These are phyloP conservation scores for Ganoderma sinense DNA, from an alignment of 1,284 basidiomycete species.

Conservation along the genomic window DNA sequence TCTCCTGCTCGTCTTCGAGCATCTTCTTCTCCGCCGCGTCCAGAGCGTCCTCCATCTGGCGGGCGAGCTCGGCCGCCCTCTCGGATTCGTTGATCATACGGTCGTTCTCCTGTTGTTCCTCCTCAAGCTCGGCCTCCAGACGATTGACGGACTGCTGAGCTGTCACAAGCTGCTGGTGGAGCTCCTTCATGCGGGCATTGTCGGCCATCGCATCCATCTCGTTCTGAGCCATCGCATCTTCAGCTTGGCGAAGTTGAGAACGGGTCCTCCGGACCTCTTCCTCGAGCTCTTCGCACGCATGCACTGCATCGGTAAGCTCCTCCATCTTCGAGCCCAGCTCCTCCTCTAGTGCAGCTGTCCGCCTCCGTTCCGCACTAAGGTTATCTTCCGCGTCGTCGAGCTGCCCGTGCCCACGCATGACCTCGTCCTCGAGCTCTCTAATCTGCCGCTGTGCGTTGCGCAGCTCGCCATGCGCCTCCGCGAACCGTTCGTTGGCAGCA, in stretches of 20 bases:
- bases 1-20: constrained; percentile 61
- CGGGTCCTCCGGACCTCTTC: constrained; percentile 40
- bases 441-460: constrained; percentile 63
- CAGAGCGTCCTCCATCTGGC: constrained; percentile 77
- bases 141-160: constrained; percentile 54
- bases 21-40: constrained; percentile 74
- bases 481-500: constrained; percentile 67
- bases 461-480: constrained; percentile 59
- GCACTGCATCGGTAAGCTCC: constrained; percentile 33
- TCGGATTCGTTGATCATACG: constrained; percentile 60
- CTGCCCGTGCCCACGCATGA: constrained; percentile 53
- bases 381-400: constrained; percentile 61
- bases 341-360: constrained; percentile 42
- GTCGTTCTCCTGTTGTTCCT: constrained; percentile 55
- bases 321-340: constrained; percentile 45
- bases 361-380: constrained; percentile 55
- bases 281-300: constrained; percentile 34
- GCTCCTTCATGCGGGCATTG: constrained; percentile 54
- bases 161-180: constrained; percentile 58
- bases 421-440: constrained; percentile 63
- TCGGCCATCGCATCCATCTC: constrained; percentile 59
- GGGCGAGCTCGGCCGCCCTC: constrained; percentile 58
- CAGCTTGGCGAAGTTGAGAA: constrained; percentile 50
- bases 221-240: constrained; percentile 59
- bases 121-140: constrained; percentile 53